phyloP scores from a whole-genome alignment of 225 moss, liverwort and hornwort genomes.

The Marchantia paleacea region DNA sequence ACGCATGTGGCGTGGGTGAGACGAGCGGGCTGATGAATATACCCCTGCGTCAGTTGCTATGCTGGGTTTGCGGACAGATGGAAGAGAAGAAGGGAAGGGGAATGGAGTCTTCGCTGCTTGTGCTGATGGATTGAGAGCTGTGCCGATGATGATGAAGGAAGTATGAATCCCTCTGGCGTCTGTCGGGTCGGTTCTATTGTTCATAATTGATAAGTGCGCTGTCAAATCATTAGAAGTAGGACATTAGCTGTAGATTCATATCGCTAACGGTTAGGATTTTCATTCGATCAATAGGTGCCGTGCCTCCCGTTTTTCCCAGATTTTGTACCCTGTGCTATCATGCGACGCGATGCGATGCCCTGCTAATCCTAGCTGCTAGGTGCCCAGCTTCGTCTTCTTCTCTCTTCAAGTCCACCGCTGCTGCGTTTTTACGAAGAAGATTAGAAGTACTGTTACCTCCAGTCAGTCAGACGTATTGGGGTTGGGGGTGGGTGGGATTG shows the following conservation, averaged over 20 bases:
- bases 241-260: conserved; percentile 53
- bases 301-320: conserved; percentile 42
- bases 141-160: conserved; percentile 27
- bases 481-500: conserved; percentile 36
- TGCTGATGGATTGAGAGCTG: conserved; percentile 18
- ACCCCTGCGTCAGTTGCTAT: conserved; percentile 17
- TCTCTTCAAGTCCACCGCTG: conserved; percentile 18
- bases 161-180: conserved; percentile 40
- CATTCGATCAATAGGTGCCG: conserved; percentile 39
- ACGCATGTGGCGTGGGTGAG: background rate
- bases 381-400: conserved; percentile 23
- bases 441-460: conserved; percentile 25
- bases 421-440: conserved; percentile 37
- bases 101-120: conserved; percentile 11
- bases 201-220: conserved; percentile 54
- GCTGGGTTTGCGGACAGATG: conserved; percentile 6
- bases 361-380: conserved; percentile 26
- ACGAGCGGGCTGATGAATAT: conserved; percentile 3
- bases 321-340: conserved; percentile 45
- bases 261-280: conserved; percentile 45
- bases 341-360: conserved; percentile 24
- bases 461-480: conserved; percentile 23
- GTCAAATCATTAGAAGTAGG: conserved; percentile 48
- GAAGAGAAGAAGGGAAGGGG: conserved; percentile 20
- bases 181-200: conserved; percentile 50